Conservation (phyloP, 2,329 filamentous ascomycete genomes). For the Acrodontium crateriforme region DNA sequence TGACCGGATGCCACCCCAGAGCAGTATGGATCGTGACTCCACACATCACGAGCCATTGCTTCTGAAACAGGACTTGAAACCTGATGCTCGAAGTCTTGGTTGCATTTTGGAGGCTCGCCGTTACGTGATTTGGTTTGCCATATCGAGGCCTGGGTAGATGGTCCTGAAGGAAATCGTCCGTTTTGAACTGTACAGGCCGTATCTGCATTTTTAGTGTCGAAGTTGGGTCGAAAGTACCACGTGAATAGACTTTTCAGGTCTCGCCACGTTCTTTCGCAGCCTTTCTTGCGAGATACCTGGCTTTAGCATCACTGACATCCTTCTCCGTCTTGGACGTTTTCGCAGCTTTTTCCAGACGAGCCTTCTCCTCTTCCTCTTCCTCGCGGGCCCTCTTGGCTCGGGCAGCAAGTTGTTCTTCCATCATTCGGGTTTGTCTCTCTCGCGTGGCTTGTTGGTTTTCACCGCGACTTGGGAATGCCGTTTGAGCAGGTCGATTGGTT, state of each 20-base stretch:
- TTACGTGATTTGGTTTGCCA: too few relatives aligned
- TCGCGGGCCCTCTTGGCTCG: constrained; percentile 58
- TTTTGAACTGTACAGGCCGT: too few relatives aligned
- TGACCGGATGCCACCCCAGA: too few relatives aligned
- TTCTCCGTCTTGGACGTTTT: constrained; percentile 68
- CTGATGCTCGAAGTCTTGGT: too few relatives aligned
- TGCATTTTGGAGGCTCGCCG: too few relatives aligned
- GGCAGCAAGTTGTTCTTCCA: constrained; percentile 63
- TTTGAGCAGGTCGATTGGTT: constrained; percentile 13
- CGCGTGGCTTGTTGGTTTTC: constrained; percentile 49
- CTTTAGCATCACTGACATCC: constrained; percentile 65
- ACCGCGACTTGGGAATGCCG: constrained; percentile 12
- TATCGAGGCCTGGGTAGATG: too few relatives aligned
- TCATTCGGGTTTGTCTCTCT: constrained; percentile 64
- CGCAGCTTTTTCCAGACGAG: constrained; percentile 47
- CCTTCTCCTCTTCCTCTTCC: constrained; percentile 51
- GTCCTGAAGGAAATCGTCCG: too few relatives aligned
- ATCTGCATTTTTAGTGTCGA: too few relatives aligned
- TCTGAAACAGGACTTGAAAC: too few relatives aligned
- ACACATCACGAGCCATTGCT: too few relatives aligned
- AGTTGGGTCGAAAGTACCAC: not conserved
- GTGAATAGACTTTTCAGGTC: constrained; percentile 8
- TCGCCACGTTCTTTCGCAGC: constrained; percentile 46
- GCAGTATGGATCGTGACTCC: too few relatives aligned
- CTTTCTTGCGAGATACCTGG: constrained; percentile 67